Evolutionary conservation across 2,329 filamentous ascomycete genomes (phyloP), one percentile per base, ranked within the genome.

Genomic region (Phialocephala sp.): DNA sequence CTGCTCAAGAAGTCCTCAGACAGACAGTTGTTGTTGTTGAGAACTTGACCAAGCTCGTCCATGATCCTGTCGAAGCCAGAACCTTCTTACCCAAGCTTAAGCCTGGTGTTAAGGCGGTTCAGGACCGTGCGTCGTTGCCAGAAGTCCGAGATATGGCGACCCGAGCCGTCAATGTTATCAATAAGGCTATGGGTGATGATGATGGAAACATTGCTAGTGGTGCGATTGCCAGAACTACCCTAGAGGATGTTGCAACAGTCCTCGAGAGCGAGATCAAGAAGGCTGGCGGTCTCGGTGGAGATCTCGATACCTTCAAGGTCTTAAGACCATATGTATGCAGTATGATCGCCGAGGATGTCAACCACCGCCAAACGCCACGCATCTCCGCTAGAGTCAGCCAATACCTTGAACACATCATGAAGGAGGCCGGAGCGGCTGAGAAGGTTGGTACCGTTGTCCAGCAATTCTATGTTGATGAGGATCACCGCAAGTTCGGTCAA

Each of bases 21-120:
- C 94, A 97, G 81, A 97, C 95, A 2, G 93, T 97, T 36, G 93
- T 99, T 62, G 96, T 99, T 60, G 91, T 95, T 22, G 95, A 99
- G 82, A 99, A 99, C 81, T 83, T 99, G 82, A 99, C 95, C 67
- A 98, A 97, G 83, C 88, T 99, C 37, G 95, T 99, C 35, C 95
- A 99, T 79, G 94, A 92, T 77, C 95, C 95, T 15, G 88, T 97
- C 66, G 95, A 99, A 82, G 95, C 95, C 39, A 87, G 95, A 71
- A 92, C 92, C 63, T 99, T 99, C 85, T 81, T 99, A 77, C 95
- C 95, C 60, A 97, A 97, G 80, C 84, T 99, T 60, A 91, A 92
- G 76, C 95, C 95, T 52, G 95, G 95, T 86, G 91, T 99, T 56
- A 93, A 97, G 83, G 86, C 85, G 63, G 94, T 99, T 65, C 88